A percentile compares a stretch with the other conserved stretches of the same genome.
Evolutionary conservation across 768 basidiomycete species (phyloP).

Genomic region (Rhodotorula sphaerocarpa): DNA sequence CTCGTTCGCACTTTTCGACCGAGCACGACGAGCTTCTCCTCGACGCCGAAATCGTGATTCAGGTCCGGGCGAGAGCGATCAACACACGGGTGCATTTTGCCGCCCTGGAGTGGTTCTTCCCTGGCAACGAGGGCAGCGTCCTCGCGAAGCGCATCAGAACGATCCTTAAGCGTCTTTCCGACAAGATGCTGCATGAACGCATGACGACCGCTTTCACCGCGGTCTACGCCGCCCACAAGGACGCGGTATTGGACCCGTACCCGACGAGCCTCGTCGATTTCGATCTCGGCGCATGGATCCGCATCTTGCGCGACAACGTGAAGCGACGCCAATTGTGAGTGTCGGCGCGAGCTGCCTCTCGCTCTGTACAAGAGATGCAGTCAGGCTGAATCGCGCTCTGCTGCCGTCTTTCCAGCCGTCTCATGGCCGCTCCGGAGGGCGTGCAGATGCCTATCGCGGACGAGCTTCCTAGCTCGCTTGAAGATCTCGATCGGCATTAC

Average conservation of each 20-base stretch:
- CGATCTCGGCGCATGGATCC: conserved; percentile 68
- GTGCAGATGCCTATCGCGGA: conserved; percentile 43
- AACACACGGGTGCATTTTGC: conserved; percentile 50
- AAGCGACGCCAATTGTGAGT: conserved; percentile 82
- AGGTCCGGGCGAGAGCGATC: conserved; percentile 62
- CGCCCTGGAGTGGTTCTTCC: conserved; percentile 70
- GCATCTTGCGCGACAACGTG: conserved; percentile 68
- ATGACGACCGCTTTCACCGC: conserved; percentile 75
- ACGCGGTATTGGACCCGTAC: conserved; percentile 68
- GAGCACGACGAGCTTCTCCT: conserved; percentile 83
- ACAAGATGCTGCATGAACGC: conserved; percentile 65
- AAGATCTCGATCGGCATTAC: conserved; percentile 41
- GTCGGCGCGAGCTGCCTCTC: too few species aligned
- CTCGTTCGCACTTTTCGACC: conserved; percentile 67
- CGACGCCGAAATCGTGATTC: conserved; percentile 74
- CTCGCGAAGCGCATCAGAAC: conserved; percentile 44
- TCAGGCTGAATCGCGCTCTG: too few species aligned
- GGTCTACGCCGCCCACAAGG: conserved; percentile 59
- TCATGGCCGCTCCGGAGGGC: conserved; percentile 60
- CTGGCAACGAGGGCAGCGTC: conserved; percentile 59
- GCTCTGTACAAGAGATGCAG: too few species aligned
- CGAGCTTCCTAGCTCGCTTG: conserved; percentile 50
- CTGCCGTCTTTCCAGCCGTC: conserved; percentile 1
- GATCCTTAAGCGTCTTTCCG: conserved; percentile 47
- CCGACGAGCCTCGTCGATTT: conserved; percentile 63